Conservation (phyloP, 192 early-diverging fungal genomes). For the Coemansia sp. region DNA sequence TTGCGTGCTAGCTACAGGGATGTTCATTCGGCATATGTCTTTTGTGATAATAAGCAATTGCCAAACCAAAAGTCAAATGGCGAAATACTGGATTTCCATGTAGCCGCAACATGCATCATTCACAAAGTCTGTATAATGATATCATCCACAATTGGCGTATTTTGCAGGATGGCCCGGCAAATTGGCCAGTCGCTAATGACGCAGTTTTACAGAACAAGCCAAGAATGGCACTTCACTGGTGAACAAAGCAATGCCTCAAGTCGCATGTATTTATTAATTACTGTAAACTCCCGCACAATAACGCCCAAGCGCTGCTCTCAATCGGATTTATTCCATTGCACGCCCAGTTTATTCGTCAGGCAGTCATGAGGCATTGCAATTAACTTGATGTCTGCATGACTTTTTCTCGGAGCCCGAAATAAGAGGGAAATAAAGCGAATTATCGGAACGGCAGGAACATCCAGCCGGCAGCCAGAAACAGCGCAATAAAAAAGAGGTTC, state of each 20-base stretch:
- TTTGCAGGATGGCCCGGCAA: too few species aligned
- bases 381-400: neutral
- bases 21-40: neutral
- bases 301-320: neutral
- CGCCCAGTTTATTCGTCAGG: neutral
- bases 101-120: neutral
- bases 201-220: neutral
- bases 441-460: conserved; percentile 37
- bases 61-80: conserved; percentile 1
- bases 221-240: neutral
- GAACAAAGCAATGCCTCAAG: too few species aligned
- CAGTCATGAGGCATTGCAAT: neutral
- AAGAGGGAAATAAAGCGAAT: neutral
- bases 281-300: neutral
- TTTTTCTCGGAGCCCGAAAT: neutral
- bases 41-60: neutral
- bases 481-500: conserved; percentile 25
- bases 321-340: neutral
- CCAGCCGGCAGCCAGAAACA: conserved; percentile 42
- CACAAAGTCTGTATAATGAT: neutral
- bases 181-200: too few species aligned
- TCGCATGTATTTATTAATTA: neutral
- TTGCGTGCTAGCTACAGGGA: too few species aligned
- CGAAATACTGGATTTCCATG: neutral
- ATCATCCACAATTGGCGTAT: too few species aligned